Evolutionary conservation across 768 basidiomycete genomes (phyloP).

Genomic region (Psilocybe cubensis): DNA sequence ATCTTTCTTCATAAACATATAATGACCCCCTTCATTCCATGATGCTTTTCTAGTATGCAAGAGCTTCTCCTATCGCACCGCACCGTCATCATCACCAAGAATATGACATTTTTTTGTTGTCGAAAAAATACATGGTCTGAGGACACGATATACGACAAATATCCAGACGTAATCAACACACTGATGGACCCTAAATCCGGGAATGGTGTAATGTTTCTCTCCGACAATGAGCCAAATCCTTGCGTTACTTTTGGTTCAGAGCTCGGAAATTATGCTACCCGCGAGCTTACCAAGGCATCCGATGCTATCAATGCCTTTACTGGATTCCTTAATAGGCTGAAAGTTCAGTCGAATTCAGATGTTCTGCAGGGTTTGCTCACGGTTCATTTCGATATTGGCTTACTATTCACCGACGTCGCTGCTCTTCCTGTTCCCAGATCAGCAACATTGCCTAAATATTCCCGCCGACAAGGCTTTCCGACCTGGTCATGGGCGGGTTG

Average conservation of each 20-base stretch:
- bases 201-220: neutral
- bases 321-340: neutral
- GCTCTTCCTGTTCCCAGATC: neutral
- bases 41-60: neutral
- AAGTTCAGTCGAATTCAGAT: neutral
- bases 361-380: neutral
- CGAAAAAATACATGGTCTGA: neutral
- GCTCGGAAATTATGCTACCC: neutral
- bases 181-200: neutral
- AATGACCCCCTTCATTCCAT: neutral
- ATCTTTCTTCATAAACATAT: neutral
- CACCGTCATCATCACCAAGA: neutral
- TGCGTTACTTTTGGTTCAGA: neutral
- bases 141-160: constrained; percentile 3
- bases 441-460: neutral
- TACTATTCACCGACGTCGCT: neutral
- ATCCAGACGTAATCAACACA: neutral
- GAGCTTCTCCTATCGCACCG: neutral
- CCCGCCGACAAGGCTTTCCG: neutral
- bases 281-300: neutral
- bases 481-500: constrained; percentile 6
- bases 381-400: neutral
- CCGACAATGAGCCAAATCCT: neutral
- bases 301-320: neutral
- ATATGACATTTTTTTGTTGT: neutral